Evolutionary conservation across 345 rosid species (phyloP).

Genomic region (Microthlaspi erraticum): DNA sequence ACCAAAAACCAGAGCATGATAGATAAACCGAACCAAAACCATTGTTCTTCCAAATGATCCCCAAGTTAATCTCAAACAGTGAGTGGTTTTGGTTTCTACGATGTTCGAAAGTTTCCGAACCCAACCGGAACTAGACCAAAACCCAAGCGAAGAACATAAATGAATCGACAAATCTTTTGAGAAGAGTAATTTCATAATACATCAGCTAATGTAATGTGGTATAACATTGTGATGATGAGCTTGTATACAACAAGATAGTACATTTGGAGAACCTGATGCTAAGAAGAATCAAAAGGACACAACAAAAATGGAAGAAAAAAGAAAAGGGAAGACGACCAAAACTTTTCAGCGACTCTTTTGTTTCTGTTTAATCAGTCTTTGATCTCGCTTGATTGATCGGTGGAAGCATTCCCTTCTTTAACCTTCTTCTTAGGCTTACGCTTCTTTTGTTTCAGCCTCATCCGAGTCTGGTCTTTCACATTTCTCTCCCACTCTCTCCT

Average conservation of each 20-base stretch:
- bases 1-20: neutral
- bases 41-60: neutral
- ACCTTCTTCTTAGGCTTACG: conserved; percentile 70
- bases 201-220: conserved; percentile 15
- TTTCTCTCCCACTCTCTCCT: conserved; percentile 78
- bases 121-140: neutral
- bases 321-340: conserved; percentile 10
- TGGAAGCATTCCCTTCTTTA: conserved; percentile 27
- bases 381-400: conserved; percentile 17
- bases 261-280: conserved; percentile 25
- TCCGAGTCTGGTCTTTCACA: conserved; percentile 59
- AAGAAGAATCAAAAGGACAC: neutral
- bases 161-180: neutral
- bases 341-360: conserved; percentile 20
- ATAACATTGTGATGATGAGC: conserved; percentile 7
- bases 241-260: conserved; percentile 34
- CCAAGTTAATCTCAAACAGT: neutral
- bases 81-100: neutral
- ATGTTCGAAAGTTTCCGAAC: neutral
- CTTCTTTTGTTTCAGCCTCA: conserved; percentile 69
- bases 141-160: neutral
- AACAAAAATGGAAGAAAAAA: conserved; percentile 3
- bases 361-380: conserved; percentile 7
- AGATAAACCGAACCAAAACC: conserved; percentile 10
- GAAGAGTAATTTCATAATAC: conserved; percentile 4